A percentile compares a stretch with the other conserved stretches of the same genome.
Conservation (phyloP, 768 basidiomycete genomes). For the Suillus placidus region DNA sequence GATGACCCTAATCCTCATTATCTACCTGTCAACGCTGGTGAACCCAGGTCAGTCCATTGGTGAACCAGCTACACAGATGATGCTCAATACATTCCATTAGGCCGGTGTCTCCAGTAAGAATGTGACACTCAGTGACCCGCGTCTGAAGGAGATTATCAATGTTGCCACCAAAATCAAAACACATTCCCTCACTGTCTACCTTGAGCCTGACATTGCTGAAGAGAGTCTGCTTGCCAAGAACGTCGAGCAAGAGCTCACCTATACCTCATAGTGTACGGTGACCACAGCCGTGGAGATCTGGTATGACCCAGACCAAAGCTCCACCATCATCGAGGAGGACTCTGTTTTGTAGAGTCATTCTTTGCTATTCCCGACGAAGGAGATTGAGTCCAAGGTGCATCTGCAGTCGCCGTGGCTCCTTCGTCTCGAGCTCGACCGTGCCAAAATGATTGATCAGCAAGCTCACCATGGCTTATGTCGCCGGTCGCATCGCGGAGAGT, state of each 20-base stretch:
- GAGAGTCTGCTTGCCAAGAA: constrained; percentile 73
- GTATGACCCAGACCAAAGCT: constrained; percentile 92
- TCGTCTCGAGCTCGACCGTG: constrained; percentile 93
- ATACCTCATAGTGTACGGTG: constrained; percentile 90
- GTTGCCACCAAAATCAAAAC: constrained; percentile 99
- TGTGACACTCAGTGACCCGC: constrained; percentile 98
- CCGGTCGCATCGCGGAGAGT: constrained; percentile 88
- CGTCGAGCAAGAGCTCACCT: constrained; percentile 92
- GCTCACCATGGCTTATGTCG: constrained; percentile 92
- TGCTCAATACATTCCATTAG: constrained; percentile 99
- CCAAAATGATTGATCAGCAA: constrained; percentile 98
- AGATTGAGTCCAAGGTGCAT: constrained; percentile 87
- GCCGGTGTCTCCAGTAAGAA: constrained; percentile 99
- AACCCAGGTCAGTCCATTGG: constrained; percentile 98
- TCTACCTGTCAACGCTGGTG: constrained; percentile 49
- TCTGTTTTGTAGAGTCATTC: constrained; percentile 97
- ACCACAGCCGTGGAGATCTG: constrained; percentile 96
- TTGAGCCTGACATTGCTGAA: constrained; percentile 68
- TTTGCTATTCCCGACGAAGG: constrained; percentile 99
- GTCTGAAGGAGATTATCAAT: constrained; percentile 99
- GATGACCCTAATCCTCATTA: no score
- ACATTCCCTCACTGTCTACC: constrained; percentile 91
- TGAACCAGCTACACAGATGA: constrained; percentile 99
- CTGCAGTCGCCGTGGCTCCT: constrained; percentile 97
- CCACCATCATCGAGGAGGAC: constrained; percentile 97